Evolutionary conservation across 176 grass and related monocot genomes (phyloP), one percentile per base, ranked within the genome.

Genomic region (Bothriochloa decipiens): DNA sequence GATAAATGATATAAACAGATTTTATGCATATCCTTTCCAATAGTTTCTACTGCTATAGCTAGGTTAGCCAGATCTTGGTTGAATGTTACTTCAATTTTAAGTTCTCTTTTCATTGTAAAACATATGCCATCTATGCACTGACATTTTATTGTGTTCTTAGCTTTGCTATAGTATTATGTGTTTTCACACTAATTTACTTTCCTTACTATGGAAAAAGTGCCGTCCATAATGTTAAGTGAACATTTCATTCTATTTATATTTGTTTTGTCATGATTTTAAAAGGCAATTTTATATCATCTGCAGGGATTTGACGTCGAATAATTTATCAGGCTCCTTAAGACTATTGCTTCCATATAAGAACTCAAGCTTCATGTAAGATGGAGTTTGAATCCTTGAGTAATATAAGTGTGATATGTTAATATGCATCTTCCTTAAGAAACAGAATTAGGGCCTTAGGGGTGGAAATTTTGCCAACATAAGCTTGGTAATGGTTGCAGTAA

Each of bases 271-370:
- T 86, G 70, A 74, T 11, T 74, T 79, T 79, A 28, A 66, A 74
- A 82, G 9, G 36, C 23, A 36, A 3, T 16, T 75, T 65, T 78
- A 7, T 60, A n/a, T 85, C 58, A 11, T 47, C 29, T 76, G 63
- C 87, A 89, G 87, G 67, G 87, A 89, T 81, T 76, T 89, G 82
- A 69, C 70, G 29, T 81, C 70, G 22, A 89, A 89, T 62, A 70
- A 81, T 25, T 62, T 89, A 85, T 81, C 87, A 76, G 62, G 82
- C 28, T 0, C 17, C 70, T 14, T 89, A 41, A 3, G 5, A 40
- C 49, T 3, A 63, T 40, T 89, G 62, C 27, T 4, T 85, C 22
- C 3, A 15, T 85, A 69, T 58, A 76, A 2, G 36, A 20, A 8
- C 14, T 63, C 23, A 81, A 22, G 2, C 0, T 65, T 25, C 58